Percentiles rank a stretch among this genome's conserved stretches.
phyloP scores from a whole-genome alignment of 371 early-diverging fungal genomes.

The Mortierella sp. region DNA sequence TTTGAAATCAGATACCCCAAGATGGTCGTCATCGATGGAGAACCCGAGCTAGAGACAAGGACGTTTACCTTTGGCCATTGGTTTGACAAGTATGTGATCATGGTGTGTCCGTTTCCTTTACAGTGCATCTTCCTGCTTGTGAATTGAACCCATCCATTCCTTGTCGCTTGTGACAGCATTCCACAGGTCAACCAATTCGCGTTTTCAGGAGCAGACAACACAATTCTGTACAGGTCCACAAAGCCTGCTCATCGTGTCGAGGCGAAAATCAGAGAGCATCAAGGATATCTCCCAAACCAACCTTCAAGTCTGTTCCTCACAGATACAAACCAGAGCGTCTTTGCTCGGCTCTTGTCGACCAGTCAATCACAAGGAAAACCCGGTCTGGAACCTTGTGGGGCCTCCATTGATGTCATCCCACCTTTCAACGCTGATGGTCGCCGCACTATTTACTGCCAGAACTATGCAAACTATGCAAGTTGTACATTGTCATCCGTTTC shows the following conservation, averaged over 20 bases:
- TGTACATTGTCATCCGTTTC: no score
- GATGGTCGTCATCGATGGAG: constrained; percentile 67
- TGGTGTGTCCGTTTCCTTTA: background rate
- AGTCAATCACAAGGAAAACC: constrained; percentile 61
- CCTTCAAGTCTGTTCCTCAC: constrained; percentile 76
- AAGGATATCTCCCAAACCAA: constrained; percentile 71
- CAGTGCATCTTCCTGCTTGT: no score
- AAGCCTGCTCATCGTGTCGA: constrained; percentile 68
- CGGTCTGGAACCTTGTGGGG: constrained; percentile 68
- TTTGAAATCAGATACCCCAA: constrained; percentile 71
- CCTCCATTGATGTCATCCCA: constrained; percentile 58
- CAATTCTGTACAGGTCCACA: constrained; percentile 68
- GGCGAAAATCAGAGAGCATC: constrained; percentile 72
- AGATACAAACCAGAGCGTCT: constrained; percentile 73
- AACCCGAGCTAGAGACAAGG: constrained; percentile 68
- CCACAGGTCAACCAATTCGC: constrained; percentile 73
- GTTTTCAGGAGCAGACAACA: constrained; percentile 63
- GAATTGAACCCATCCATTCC: no score
- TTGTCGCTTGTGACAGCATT: constrained; percentile 41
- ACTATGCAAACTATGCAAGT: constrained; percentile 67
- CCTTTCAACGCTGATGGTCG: constrained; percentile 66
- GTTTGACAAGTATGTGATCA: constrained; percentile 69
- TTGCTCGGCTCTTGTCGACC: constrained; percentile 67
- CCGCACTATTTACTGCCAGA: constrained; percentile 67
- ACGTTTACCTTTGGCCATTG: constrained; percentile 75